Base-by-base conservation (phyloP, 163 green algal species). In the Chlorella variabilis region DNA sequence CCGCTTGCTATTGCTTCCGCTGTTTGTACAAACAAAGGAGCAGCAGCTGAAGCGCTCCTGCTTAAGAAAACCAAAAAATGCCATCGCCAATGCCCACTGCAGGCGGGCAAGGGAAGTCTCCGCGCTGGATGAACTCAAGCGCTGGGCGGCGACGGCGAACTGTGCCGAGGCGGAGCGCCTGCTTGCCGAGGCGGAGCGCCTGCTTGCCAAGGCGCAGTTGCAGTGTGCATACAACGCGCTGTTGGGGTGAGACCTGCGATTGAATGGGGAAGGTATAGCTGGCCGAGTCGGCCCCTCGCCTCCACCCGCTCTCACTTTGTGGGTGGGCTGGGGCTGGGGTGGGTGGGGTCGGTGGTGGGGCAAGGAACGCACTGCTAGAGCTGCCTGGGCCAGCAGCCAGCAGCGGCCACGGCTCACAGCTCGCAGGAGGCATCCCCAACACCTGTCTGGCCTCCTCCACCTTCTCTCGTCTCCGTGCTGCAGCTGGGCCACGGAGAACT, bases 131-230 rank as follows among this genome's bases (percentile, higher is more conserved):
- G 48, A 31, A 0, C 51, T 77, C 42, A 31, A 33, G 27, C 6
- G 17, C 48, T 77, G 70, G 70, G 70, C 70, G 23, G 39, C 34
- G 7, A 20, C 41, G 45, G 41, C 31, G 41, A 31, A 23, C 5
- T 66, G 70, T 21, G 70, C 48, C 2, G 70, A 77, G 48, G 33
- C 70, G 20, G 45, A 63, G 29, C 51, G 45, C 13, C 31, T 77
- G 70, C 70, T 77, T 27, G 70, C 70, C n/a, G n/a, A n/a, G n/a
- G n/a, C n/a, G n/a, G n/a, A n/a, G n/a, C n/a, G n/a, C n/a, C n/a
- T n/a, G n/a, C n/a, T n/a, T n/a, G n/a, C n/a, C 45, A 77, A 77
- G 33, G 45, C 51, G 31, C 34, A 42, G 31, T 21, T 77, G 45
- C 48, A 45, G 3, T 31, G 63, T 4, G 70, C 70, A 0, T 21